Evolutionary conservation across 805 yeast genomes (phyloP), one percentile per base, ranked within the genome.

Genomic region (Ogataea paradorogensis): DNA sequence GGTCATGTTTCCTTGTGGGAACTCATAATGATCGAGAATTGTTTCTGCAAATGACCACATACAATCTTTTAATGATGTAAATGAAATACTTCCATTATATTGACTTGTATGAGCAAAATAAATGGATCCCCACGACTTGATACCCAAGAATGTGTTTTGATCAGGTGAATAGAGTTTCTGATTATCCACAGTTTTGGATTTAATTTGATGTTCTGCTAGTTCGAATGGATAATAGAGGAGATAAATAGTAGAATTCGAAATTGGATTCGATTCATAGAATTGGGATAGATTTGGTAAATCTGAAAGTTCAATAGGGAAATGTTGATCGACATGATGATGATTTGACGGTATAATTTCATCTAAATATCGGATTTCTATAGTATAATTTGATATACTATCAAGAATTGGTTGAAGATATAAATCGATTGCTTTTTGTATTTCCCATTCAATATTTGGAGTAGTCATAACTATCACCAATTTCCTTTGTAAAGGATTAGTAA

Each of bases 151-250:
- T 2, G 51, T 46, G 35, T 58, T 59, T 28, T 51, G 58, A 5
- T 29, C 14, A 6, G 35, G 20, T 1, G 56, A 40, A 30, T 52
- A 54, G 3, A 53, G 22, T 4, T 26, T 22, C 9, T 34, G 33
- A 5, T 36, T 44, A 27, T 53, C 55, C 15, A 56, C 45, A 2
- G 15, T 27, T 26, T 46, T 47, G 9, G 43, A 26, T 9, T 40
- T 23, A 9, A 59, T 39, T 2, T 14, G 18, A 8, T 51, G 54
- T 15, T 48, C 53, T 14, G 50, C 57, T 21, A 50, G 40, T 1
- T 43, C 47, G 25, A 50, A 51, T 7, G 66, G 65, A 35, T 53
- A 60, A 30, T 46, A 53, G 1, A 54, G 27, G 11, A 58, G 36
- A 28, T 48, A 38, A 6, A 53, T 9, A 3, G 45, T 35, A 11